Conservation (phyloP, 805 yeast genomes). For the Candida oleophila region DNA sequence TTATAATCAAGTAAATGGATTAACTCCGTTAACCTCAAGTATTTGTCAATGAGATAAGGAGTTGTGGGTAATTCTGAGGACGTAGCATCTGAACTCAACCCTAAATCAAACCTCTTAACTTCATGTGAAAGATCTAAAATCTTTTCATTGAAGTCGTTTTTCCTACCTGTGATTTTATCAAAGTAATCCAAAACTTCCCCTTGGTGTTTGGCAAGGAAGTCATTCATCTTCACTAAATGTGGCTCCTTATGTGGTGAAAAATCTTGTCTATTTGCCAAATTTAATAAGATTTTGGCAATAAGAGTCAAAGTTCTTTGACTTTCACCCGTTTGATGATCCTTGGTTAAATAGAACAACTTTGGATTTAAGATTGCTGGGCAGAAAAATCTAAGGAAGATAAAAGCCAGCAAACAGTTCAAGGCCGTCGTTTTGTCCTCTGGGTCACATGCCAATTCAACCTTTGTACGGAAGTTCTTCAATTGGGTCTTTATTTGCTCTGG, state of each 20-base stretch:
- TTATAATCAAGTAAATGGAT: slow-evolving; percentile 42
- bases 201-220: slow-evolving; percentile 58
- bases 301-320: slow-evolving; percentile 78
- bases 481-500: slow-evolving; percentile 68
- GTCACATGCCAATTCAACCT: slow-evolving; percentile 61
- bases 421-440: slow-evolving; percentile 54
- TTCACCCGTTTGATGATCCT: slow-evolving; percentile 66
- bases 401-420: slow-evolving; percentile 76
- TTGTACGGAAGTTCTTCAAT: slow-evolving; percentile 59
- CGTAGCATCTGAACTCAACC: slow-evolving; percentile 48
- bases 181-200: slow-evolving; percentile 65
- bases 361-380: slow-evolving; percentile 92
- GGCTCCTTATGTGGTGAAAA: slow-evolving; percentile 85
- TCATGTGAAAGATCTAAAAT: slow-evolving; percentile 55
- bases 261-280: slow-evolving; percentile 70
- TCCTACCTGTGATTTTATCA: slow-evolving; percentile 68
- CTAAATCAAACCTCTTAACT: slow-evolving; percentile 55
- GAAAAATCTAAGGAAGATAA: slow-evolving; percentile 62
- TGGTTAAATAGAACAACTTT: slow-evolving; percentile 71
- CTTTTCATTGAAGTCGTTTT: slow-evolving; percentile 62
- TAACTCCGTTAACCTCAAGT: slow-evolving; percentile 58
- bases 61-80: slow-evolving; percentile 63
- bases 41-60: slow-evolving; percentile 68
- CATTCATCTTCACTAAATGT: slow-evolving; percentile 68
- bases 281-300: slow-evolving; percentile 75